A percentile compares a stretch with the other conserved stretches of the same genome.
phyloP scores from a whole-genome alignment of 441 rosid species.

The Eruca vesicaria region DNA sequence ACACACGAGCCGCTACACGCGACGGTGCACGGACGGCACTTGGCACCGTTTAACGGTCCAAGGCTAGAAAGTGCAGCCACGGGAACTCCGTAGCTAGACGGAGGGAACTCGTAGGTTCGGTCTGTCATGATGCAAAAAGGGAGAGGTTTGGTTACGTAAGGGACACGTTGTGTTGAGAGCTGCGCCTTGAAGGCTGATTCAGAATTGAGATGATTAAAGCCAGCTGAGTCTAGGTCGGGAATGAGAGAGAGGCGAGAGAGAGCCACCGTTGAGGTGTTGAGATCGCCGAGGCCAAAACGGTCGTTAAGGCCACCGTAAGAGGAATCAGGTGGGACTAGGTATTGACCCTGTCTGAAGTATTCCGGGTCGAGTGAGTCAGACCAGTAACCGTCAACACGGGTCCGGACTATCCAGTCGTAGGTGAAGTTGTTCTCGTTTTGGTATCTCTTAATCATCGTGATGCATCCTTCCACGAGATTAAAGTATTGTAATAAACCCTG shows the following conservation, averaged over 20 bases:
- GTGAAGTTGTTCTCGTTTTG: slow-evolving; percentile 55
- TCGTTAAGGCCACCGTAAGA: slow-evolving; percentile 88
- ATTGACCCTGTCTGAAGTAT: slow-evolving; percentile 56
- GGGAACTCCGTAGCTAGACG: slow-evolving; percentile 61
- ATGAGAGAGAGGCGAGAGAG: slow-evolving; percentile 83
- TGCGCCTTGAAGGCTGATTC: slow-evolving; percentile 85
- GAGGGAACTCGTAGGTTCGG: slow-evolving; percentile 73
- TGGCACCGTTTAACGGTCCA: slow-evolving; percentile 86
- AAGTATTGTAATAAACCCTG: slow-evolving; percentile 93
- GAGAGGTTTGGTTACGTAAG: slow-evolving; percentile 42
- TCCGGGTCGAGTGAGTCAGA: slow-evolving; percentile 58
- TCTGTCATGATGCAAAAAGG: slow-evolving; percentile 90
- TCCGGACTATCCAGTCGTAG: slow-evolving; percentile 88
- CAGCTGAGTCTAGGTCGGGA: slow-evolving; percentile 63
- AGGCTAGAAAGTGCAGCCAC: slow-evolving; percentile 71
- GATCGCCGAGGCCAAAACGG: slow-evolving; percentile 84
- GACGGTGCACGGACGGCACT: slow-evolving; percentile 79
- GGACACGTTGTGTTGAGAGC: slow-evolving; percentile 51
- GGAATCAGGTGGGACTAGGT: slow-evolving; percentile 87
- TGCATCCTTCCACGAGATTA: slow-evolving; percentile 78
- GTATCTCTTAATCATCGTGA: slow-evolving; percentile 63
- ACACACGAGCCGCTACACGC: slow-evolving; percentile 61
- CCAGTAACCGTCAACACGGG: slow-evolving; percentile 95
- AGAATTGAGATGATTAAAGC: slow-evolving; percentile 65
- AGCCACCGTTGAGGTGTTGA: slow-evolving; percentile 55